Evolutionary conservation across 805 yeast genomes (phyloP).

Genomic region (Yarrowia sp.): DNA sequence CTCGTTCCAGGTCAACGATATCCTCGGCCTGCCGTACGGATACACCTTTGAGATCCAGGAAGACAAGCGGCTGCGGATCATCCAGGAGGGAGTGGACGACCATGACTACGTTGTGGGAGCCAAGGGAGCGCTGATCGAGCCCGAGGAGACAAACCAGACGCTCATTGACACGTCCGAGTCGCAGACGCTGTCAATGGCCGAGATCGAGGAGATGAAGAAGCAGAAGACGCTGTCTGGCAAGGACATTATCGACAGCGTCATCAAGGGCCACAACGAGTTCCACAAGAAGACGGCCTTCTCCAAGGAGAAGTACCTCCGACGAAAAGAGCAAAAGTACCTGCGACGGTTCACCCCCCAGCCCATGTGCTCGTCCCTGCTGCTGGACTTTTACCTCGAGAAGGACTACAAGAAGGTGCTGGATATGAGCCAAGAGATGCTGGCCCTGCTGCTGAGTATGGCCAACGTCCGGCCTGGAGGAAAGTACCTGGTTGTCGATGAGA

Average conservation of each 20-base stretch:
- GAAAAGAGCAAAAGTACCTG: conserved; percentile 89
- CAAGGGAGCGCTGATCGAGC: conserved; percentile 27
- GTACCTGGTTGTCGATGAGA: conserved; percentile 85
- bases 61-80: conserved; percentile 40
- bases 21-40: conserved; percentile 81
- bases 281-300: conserved; percentile 85
- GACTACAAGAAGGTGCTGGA: conserved; percentile 72
- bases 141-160: conserved; percentile 61
- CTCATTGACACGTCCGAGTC: conserved; percentile 64
- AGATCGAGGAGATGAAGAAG: conserved; percentile 78
- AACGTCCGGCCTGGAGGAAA: conserved; percentile 87
- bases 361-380: conserved; percentile 64
- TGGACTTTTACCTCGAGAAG: conserved; percentile 74
- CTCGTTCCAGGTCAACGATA: conserved; percentile 65
- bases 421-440: conserved; percentile 80
- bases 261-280: conserved; percentile 80
- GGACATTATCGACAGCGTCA: conserved; percentile 74
- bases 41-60: conserved; percentile 82
- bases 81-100: conserved; percentile 40
- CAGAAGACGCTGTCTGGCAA: conserved; percentile 58
- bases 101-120: conserved; percentile 42
- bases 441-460: conserved; percentile 70
- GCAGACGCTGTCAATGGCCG: conserved; percentile 73
- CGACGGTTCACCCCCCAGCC: conserved; percentile 81
- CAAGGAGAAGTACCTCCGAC: conserved; percentile 84